A percentile compares a stretch with the other conserved stretches of the same genome.
Conservation (phyloP, 129 eudicot genomes). For the Mikania micrantha region DNA sequence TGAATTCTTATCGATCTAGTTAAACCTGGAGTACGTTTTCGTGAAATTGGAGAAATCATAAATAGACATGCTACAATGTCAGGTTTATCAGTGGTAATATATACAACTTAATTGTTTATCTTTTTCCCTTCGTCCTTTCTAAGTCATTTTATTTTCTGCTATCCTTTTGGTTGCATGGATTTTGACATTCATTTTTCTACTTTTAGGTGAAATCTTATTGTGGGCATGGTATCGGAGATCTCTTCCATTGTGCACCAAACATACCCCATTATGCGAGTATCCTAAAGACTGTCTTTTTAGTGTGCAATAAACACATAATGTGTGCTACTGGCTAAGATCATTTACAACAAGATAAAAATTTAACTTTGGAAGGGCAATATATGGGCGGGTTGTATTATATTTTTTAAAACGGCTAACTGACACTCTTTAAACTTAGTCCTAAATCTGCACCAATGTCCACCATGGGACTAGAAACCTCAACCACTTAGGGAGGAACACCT, state of each 20-base stretch:
- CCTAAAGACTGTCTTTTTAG: constrained; percentile 33
- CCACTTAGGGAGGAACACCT: no score
- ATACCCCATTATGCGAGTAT: constrained; percentile 97
- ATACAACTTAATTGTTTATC: neutral
- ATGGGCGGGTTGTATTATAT: constrained; percentile 1
- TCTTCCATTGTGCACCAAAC: constrained; percentile 97
- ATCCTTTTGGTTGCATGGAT: neutral
- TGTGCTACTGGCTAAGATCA: neutral
- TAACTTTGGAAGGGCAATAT: neutral
- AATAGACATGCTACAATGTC: constrained; percentile 94
- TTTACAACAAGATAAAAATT: neutral
- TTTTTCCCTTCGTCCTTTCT: neutral
- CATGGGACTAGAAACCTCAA: no score
- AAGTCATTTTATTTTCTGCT: neutral
- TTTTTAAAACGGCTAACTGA: no score
- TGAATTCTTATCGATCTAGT: constrained; percentile 31
- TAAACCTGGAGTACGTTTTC: constrained; percentile 93
- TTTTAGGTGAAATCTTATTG: constrained; percentile 76
- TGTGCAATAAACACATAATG: neutral
- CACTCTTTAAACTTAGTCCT: no score
- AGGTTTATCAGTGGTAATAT: constrained; percentile 80
- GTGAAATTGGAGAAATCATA: constrained; percentile 90
- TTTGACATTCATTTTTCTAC: neutral
- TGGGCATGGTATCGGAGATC: constrained; percentile 99
- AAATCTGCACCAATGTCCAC: no score